Evolutionary conservation across 2,329 filamentous ascomycete species (phyloP).

Genomic region (Tolypocladium cylindrosporum): DNA sequence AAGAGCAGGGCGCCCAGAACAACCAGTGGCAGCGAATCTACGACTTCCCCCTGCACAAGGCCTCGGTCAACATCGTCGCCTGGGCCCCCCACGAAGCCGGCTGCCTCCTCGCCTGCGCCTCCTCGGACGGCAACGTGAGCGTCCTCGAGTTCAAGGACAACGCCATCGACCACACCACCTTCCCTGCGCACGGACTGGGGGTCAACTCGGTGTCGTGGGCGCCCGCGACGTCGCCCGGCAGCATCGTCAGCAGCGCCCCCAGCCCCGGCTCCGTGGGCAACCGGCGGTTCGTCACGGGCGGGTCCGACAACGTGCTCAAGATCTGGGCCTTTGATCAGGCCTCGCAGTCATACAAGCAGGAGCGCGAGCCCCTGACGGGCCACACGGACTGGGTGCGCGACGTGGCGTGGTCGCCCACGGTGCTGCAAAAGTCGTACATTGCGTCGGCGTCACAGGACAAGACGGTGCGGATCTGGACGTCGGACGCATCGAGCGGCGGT

Average conservation of each 20-base stretch:
- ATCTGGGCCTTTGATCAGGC: conserved; percentile 74
- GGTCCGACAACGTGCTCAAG: conserved; percentile 87
- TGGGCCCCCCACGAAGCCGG: conserved; percentile 97
- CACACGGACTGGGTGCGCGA: conserved; percentile 97
- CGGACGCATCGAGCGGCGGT: conserved; percentile 47
- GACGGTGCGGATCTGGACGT: conserved; percentile 95
- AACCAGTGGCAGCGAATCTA: conserved; percentile 77
- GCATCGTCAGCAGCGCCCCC: conserved; percentile 65
- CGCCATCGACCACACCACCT: conserved; percentile 79
- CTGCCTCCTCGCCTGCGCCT: conserved; percentile 89
- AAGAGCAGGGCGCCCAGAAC: conserved; percentile 57
- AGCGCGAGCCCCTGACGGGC: conserved; percentile 58
- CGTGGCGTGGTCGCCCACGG: conserved; percentile 92
- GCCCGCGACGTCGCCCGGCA: conserved; percentile 73
- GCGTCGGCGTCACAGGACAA: conserved; percentile 93
- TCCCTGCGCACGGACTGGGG: conserved; percentile 84
- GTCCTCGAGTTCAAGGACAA: conserved; percentile 97
- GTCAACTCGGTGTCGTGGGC: conserved; percentile 97
- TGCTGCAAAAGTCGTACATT: conserved; percentile 93
- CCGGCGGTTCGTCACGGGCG: conserved; percentile 85
- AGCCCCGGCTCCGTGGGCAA: conserved; percentile 51
- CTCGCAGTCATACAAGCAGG: conserved; percentile 51
- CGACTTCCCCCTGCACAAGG: conserved; percentile 88
- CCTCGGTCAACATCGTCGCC: conserved; percentile 89
- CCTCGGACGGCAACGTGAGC: conserved; percentile 84